Evolutionary conservation across 2,329 filamentous ascomycete genomes (phyloP), one percentile per base, ranked within the genome.

Genomic region (Simplicillium sp.): DNA sequence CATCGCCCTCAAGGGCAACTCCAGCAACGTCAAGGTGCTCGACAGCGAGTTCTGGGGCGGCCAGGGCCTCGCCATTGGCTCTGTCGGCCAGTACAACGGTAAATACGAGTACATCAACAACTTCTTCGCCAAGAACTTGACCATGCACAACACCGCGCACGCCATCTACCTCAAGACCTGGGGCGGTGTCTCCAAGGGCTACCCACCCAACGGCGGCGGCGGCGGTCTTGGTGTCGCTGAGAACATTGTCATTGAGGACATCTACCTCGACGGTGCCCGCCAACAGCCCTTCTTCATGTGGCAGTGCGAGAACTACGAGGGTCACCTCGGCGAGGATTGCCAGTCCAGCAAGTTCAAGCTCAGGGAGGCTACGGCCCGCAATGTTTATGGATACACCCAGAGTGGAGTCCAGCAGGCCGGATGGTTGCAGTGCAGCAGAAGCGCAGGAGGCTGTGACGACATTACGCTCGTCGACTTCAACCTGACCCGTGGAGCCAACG

Each of bases 161-260:
- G 68, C 62, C 1, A 63, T 61, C n/a, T 74, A 75, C 47, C 53
- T 78, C 44, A 79, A 80, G 58, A 78, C 73, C 0, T 80, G 75
- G 75, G 73, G 71, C 0, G 72, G 70, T 14, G 55, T 68, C 9
- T 62, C 62, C 29, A 61, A 62, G 20, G 68, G 71, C 14, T 70
- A 66, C 38, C 71, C 71, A 2, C 74, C 73, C 2, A 79, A 80
- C 46, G 74, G 75, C 13, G 75, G 73, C 2, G 74, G 74, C 11
- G 75, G 71, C 13, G 75, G 75, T 3, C 50, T 68, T 0, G 74
- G 74, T 9, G 63, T 48, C 34, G 58, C 55, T 3, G 41, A 46
- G 17, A 55, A 56, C 48, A 54, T 62, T 7, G 44, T 46, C 11
- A 51, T 62, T 18, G 55, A 61, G 35, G 54, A 60, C 37, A 45